Conservation (phyloP, 2,329 filamentous ascomycete species). For the Lasiodiplodia sp. region DNA sequence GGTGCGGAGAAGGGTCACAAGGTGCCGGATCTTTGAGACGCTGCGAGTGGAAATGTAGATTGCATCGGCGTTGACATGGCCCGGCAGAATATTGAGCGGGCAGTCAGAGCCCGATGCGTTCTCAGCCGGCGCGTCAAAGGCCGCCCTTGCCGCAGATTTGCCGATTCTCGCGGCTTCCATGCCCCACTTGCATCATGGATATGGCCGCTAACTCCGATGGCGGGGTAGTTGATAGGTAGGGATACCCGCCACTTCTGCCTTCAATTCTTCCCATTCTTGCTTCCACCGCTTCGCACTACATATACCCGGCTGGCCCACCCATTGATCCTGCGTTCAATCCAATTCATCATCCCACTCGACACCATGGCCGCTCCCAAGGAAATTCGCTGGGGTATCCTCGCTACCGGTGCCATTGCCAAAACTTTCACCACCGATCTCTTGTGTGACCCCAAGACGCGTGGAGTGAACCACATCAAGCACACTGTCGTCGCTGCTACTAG, state of each 20-base stretch:
- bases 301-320: background rate
- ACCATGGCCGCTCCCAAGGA: slow-evolving; percentile 41
- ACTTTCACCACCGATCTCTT: slow-evolving; percentile 78
- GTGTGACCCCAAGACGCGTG: slow-evolving; percentile 72
- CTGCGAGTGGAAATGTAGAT: background rate
- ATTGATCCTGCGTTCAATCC: background rate
- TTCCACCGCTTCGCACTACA: background rate
- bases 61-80: background rate
- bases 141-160: background rate
- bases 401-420: slow-evolving; percentile 57
- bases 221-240: slow-evolving; percentile 2
- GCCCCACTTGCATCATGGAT: slow-evolving; percentile 29
- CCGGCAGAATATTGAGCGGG: background rate
- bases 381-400: slow-evolving; percentile 56
- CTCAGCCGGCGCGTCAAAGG: background rate
- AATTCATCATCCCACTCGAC: background rate
- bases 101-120: slow-evolving; percentile 5
- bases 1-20: no score
- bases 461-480: slow-evolving; percentile 76
- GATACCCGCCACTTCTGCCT: slow-evolving; percentile 13
- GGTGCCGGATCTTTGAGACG: background rate
- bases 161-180: slow-evolving; percentile 3
- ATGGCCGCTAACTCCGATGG: background rate
- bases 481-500: slow-evolving; percentile 81
- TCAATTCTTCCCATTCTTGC: background rate